Conservation (phyloP, 2,329 filamentous ascomycete species). For the Bimuria novae-zelandiae region DNA sequence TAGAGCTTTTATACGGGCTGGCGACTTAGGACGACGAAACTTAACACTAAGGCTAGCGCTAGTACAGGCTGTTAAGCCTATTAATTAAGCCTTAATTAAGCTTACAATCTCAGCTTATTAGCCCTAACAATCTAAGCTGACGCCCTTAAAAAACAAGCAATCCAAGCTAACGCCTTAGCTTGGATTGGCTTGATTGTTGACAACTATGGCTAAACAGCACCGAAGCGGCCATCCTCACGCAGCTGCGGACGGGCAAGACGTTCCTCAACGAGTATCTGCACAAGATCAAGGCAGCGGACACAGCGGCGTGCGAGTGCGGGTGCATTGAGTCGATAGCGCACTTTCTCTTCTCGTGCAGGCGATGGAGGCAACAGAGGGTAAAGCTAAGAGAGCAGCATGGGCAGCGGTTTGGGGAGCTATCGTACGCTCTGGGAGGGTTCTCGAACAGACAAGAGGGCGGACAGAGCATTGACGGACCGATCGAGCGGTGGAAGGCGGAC, state of each 20-base stretch:
- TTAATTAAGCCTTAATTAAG: too few species aligned
- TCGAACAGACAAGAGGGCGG: not conserved
- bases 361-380: conserved; percentile 5
- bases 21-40: too few species aligned
- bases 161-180: too few species aligned
- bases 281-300: conserved; percentile 19
- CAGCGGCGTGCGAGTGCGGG: conserved; percentile 16
- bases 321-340: conserved; percentile 16
- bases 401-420: not conserved
- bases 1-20: too few species aligned
- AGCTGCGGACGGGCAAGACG: too few species aligned
- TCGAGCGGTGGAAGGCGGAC: not conserved
- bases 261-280: conserved; percentile 18
- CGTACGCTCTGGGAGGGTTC: not conserved
- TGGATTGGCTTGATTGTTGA: too few species aligned
- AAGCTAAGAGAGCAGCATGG: not conserved
- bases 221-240: not conserved
- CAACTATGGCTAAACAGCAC: not conserved
- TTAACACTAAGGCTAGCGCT: too few species aligned
- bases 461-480: not conserved
- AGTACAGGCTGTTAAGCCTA: too few species aligned
- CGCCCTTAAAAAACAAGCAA: too few species aligned
- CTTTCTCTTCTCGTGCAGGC: too few species aligned
- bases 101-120: too few species aligned
- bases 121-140: too few species aligned